Base-by-base conservation (phyloP, 352 stramenopile species). In the Phytophthora ramorum region DNA sequence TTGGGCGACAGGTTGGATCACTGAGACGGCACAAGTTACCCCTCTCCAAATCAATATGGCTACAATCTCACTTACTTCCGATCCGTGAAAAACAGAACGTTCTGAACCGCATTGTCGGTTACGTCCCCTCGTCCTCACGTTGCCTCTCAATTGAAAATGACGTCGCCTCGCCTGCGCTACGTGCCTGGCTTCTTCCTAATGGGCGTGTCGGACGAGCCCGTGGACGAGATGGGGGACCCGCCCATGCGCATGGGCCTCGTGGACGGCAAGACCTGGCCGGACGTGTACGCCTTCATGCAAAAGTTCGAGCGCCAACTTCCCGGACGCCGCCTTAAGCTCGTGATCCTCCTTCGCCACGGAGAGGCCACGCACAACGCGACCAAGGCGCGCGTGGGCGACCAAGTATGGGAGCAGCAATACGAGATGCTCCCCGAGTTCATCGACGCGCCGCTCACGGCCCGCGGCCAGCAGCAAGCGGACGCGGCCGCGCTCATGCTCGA, bases 281-380 rank as follows among this genome's bases (percentile, higher is more conserved):
- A 83, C 37, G 70, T 83, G 20, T 75, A 79, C 58, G 47, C 46
- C 3, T 78, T 71, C 44, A 76, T 84, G 58, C 46, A 41, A 9
- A 40, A 59, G 24, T 76, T 81, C 35, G 53, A 76, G 46, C 46
- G 62, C 14, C 44, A 65, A 10, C 62, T 75, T 10, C 58, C 47
- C 1, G 20, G 50, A 2, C 47, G 45, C 4, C 61, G 59, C 20
- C 72, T 81, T 14, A 88, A 90, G 64, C 65, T 90, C 9, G 41
- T 91, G 2, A 76, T 90, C 45, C 76, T 92, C 28, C 24, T 92
- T 50, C 79, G 84, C 16, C 84, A 92, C 47, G 84, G 80, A 55
- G 79, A 92, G 52, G 84, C 71, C 34, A 79, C 81, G 2, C 84
- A 92, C 53, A 92, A 92, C 40, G 81, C 84, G 34, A 81, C 83